Conservation (phyloP, 139 green algal genomes). For the Coccomyxa sp. region DNA sequence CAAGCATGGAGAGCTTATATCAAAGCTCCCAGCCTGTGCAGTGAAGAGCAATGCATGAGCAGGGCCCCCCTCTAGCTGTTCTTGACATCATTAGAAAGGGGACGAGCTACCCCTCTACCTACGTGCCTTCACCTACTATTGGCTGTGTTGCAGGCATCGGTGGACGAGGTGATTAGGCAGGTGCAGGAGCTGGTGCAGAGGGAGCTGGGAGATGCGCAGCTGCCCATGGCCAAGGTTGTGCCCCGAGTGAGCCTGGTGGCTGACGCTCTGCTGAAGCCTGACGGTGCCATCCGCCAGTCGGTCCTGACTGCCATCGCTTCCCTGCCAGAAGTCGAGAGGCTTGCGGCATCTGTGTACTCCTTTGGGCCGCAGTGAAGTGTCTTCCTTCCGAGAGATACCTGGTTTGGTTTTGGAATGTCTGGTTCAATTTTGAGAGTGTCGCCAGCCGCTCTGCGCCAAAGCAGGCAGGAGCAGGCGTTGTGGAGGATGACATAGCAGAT, state of each 20-base stretch:
- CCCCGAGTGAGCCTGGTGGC: slow-evolving; percentile 18
- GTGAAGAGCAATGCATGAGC: too few species aligned
- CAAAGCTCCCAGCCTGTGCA: too few species aligned
- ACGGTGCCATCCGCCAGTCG: neutral
- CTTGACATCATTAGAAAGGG: too few species aligned
- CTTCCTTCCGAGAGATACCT: neutral
- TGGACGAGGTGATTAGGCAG: neutral
- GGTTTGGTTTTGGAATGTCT: neutral
- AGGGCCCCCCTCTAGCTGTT: too few species aligned
- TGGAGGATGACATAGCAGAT: too few species aligned
- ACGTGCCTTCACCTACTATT: too few species aligned
- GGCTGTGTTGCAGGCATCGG: neutral
- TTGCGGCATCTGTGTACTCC: slow-evolving; percentile 37
- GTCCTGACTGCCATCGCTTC: slow-evolving; percentile 8
- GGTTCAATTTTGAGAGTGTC: too few species aligned
- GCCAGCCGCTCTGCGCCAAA: too few species aligned
- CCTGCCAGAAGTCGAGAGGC: slow-evolving; percentile 20
- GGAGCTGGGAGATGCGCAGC: neutral
- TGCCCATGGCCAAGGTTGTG: slow-evolving; percentile 37
- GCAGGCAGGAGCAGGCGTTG: too few species aligned
- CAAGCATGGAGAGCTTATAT: too few species aligned
- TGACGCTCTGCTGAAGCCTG: neutral
- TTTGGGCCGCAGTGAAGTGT: slow-evolving; percentile 17
- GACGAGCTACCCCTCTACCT: too few species aligned
- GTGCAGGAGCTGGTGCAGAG: neutral